These are phyloP conservation scores for Diutina ranongensis DNA, from an alignment of 1,139 yeast species.

Conservation along the genomic window DNA sequence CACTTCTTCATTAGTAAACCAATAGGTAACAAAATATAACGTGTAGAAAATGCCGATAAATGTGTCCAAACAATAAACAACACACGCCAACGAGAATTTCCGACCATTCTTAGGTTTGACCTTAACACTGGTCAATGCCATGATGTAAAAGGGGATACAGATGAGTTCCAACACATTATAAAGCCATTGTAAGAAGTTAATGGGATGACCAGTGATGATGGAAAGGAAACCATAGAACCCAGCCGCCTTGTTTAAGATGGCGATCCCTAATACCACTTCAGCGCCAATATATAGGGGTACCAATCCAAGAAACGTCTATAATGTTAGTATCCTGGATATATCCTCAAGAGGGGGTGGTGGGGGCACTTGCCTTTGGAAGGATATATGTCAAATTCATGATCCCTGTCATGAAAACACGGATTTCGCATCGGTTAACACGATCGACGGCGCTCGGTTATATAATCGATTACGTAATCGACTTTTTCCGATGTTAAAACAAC, in stretches of 20 bases:
- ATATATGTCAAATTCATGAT: background rate
- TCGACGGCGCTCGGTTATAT: too few species aligned
- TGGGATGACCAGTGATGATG: constrained; percentile 79
- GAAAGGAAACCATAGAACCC: constrained; percentile 85
- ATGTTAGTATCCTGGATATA: too few species aligned
- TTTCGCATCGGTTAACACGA: too few species aligned
- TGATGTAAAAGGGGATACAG: constrained; percentile 54
- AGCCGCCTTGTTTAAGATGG: constrained; percentile 79
- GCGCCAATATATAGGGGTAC: constrained; percentile 83
- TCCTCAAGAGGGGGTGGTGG: too few species aligned
- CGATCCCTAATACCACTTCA: constrained; percentile 67
- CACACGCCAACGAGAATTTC: constrained; percentile 47
- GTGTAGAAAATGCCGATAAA: constrained; percentile 58
- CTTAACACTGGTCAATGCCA: constrained; percentile 40
- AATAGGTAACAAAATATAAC: constrained; percentile 56
- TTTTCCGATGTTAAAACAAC: too few species aligned
- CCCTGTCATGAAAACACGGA: too few species aligned
- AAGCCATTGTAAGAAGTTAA: constrained; percentile 75
- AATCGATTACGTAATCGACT: too few species aligned
- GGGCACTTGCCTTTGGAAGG: background rate
- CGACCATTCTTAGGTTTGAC: constrained; percentile 21
- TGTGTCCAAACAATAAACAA: constrained; percentile 59
- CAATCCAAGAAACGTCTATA: constrained; percentile 41
- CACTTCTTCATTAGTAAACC: constrained; percentile 48
- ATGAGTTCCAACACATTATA: constrained; percentile 58